Conservation (phyloP, 1,284 basidiomycete species). For the Chalciporus sp. region DNA sequence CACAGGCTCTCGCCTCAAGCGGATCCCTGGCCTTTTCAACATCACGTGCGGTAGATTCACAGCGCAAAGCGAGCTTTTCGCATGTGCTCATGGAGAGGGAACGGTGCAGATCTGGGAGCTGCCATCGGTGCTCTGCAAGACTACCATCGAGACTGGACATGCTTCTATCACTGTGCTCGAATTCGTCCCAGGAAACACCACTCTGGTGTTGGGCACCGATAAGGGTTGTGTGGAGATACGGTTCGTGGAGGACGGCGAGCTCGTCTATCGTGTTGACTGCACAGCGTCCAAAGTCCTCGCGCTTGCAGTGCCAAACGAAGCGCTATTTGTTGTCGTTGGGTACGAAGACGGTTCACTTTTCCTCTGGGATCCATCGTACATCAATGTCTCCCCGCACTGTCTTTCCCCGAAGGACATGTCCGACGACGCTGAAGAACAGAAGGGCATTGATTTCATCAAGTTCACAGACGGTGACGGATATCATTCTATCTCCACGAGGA, state of each 20-base stretch:
- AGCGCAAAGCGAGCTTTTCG: slow-evolving; percentile 13
- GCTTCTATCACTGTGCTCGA: slow-evolving; percentile 16
- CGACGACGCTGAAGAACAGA: neutral
- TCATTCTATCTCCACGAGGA: slow-evolving; percentile 17
- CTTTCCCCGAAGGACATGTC: slow-evolving; percentile 6
- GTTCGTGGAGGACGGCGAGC: slow-evolving; percentile 15
- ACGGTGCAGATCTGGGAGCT: slow-evolving; percentile 24
- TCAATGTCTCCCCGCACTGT: slow-evolving; percentile 7
- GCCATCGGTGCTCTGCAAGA: slow-evolving; percentile 12
- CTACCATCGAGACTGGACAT: slow-evolving; percentile 17
- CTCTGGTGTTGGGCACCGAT: slow-evolving; percentile 20
- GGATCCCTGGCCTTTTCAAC: slow-evolving; percentile 17
- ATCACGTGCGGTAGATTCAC: slow-evolving; percentile 21
- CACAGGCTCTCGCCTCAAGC: slow-evolving; percentile 19
- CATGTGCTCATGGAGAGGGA: slow-evolving; percentile 22
- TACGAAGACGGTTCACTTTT: slow-evolving; percentile 21
- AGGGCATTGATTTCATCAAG: slow-evolving; percentile 18
- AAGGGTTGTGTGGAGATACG: slow-evolving; percentile 20
- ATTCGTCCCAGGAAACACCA: slow-evolving; percentile 15
- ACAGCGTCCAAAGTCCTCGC: slow-evolving; percentile 13
- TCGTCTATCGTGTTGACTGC: slow-evolving; percentile 12
- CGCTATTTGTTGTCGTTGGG: slow-evolving; percentile 13
- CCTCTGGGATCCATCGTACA: slow-evolving; percentile 22
- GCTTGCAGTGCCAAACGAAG: slow-evolving; percentile 9
- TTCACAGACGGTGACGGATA: slow-evolving; percentile 14